phyloP scores from a whole-genome alignment of 2,329 filamentous ascomycete species.

The Chaetomiaceae sp. region DNA sequence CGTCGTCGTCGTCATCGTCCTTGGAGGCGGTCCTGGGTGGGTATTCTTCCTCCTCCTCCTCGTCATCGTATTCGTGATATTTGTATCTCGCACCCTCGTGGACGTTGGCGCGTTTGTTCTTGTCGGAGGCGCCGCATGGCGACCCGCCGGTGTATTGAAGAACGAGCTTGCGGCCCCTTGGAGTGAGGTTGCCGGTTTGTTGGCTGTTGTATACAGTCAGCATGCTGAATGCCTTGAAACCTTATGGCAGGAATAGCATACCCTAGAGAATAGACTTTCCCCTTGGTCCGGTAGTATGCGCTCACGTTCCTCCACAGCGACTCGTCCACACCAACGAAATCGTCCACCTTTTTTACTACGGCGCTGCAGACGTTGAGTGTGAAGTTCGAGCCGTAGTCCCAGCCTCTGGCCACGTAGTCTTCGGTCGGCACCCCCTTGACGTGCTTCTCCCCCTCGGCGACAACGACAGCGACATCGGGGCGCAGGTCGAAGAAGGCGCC shows the following conservation, averaged over 20 bases:
- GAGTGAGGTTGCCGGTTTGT: constrained; percentile 49
- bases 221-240: neutral
- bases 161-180: constrained; percentile 68
- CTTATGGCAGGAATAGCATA: constrained; percentile 37
- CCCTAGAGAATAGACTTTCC: constrained; percentile 70
- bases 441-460: constrained; percentile 40
- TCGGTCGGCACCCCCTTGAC: constrained; percentile 39
- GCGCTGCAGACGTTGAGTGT: constrained; percentile 77
- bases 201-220: constrained; percentile 37
- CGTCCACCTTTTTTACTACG: constrained; percentile 61
- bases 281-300: constrained; percentile 66
- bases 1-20: constrained; percentile 31
- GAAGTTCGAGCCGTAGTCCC: constrained; percentile 76
- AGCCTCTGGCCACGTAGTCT: constrained; percentile 63
- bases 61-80: constrained; percentile 19
- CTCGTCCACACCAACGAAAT: constrained; percentile 61
- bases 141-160: constrained; percentile 75
- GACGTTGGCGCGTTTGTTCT: constrained; percentile 30
- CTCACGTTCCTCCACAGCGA: constrained; percentile 66
- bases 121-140: constrained; percentile 53
- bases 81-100: constrained; percentile 35
- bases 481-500: constrained; percentile 57
- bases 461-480: constrained; percentile 46
- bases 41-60: neutral
- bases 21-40: too few species aligned